These are phyloP conservation scores for Xylaria cubensis DNA, from an alignment of 495 filamentous ascomycete species.

Conservation along the genomic window DNA sequence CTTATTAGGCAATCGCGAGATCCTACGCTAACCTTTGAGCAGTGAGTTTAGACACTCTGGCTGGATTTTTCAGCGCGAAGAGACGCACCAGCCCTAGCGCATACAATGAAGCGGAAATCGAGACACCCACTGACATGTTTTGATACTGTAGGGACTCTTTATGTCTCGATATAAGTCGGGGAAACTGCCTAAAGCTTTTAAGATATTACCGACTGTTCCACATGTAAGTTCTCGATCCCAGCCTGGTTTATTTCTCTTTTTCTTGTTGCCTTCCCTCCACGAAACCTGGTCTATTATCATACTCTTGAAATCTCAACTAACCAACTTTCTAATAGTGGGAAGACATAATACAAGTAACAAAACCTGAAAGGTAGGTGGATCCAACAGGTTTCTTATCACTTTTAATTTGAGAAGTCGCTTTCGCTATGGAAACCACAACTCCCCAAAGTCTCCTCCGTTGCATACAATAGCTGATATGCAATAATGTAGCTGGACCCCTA, in stretches of 20 bases:
- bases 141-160: slow-evolving; percentile 16
- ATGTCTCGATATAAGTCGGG: slow-evolving; percentile 89
- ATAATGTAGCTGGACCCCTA: slow-evolving; percentile 71
- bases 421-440: neutral
- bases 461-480: neutral
- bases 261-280: neutral
- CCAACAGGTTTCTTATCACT: neutral
- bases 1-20: neutral
- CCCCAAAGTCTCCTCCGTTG: neutral
- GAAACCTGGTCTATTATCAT: neutral
- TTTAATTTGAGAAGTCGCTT: neutral
- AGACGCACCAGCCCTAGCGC: neutral
- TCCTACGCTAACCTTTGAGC: neutral
- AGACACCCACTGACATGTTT: slow-evolving; percentile 1
- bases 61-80: neutral
- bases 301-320: slow-evolving; percentile 6
- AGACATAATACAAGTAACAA: slow-evolving; percentile 80
- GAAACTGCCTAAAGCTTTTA: slow-evolving; percentile 95
- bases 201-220: slow-evolving; percentile 89
- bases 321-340: slow-evolving; percentile 62
- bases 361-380: slow-evolving; percentile 62
- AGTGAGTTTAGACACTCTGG: slow-evolving; percentile 19
- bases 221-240: slow-evolving; percentile 44
- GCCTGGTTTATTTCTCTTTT: neutral
- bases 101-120: neutral